Base-by-base conservation (phyloP, 495 filamentous ascomycete species). In the Penicillium lagena region DNA sequence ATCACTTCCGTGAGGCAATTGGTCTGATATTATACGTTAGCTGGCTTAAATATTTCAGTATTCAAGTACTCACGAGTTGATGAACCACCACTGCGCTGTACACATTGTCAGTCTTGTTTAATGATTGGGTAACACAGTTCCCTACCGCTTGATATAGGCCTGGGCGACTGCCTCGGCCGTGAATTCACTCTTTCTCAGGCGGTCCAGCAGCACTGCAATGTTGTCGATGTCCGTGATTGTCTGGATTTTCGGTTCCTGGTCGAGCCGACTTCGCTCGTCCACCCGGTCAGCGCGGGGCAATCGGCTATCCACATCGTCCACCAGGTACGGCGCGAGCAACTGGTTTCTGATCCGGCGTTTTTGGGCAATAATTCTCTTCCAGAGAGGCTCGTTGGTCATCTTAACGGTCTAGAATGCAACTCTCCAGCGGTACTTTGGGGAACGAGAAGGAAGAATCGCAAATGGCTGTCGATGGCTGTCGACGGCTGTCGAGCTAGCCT, bases 1-100 rank as follows among this genome's bases (percentile, higher is more conserved):
- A 83, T 66, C 29, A 81, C 74, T 50, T 89, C 83, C 2, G 77
- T 82, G 7, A 85, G 60, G 44, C 80, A 82, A 47, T 83, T 81
- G 39, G 67, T 76, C 55, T 77, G 22, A 15, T 4, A 7, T 22
- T 22, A 22, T 4, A 22, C 22, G 4, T 22, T 22, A 22, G 22
- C 22, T 22, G 22, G 22, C 22, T 22, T 22, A 22, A 22, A 6
- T 22, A 27, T 9, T 11, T 0, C 10, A 4, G 22, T 2, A 22
- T 3, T 22, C 22, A 22, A 30, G 28, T 0, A 52, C 67, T 41
- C 45, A 76, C 73, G 27, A 81, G 40, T 54, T 81, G 77, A 47
- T 83, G 77, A 12, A 76, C 75, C 6, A 22, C 22, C 6, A 22
- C 22, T 22, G 22, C 22, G 22, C 22, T 22, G 22, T 22, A 4